Evolutionary conservation across 495 filamentous ascomycete genomes (phyloP), one percentile per base, ranked within the genome.

Genomic region (Neurospora africana): DNA sequence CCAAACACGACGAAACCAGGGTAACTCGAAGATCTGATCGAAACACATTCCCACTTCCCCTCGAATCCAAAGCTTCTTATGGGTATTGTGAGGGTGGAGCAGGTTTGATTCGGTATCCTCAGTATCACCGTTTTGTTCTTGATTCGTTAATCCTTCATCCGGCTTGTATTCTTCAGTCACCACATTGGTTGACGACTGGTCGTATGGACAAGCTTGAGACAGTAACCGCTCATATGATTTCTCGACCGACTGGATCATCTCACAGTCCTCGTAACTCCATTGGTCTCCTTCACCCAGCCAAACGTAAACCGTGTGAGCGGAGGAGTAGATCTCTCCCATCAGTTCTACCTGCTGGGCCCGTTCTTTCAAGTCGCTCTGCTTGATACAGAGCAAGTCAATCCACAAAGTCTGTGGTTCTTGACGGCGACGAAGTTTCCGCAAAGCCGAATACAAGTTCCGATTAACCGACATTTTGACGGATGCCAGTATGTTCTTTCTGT

Each of bases 261-360:
- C 4, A 10, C 44, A 53, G 44, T 53, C 44, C 10, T 53, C 21
- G 1, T 53, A 10, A 53, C 8, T 10, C 44, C 44, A 27, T 10
- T 13, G 21, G 8, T 5, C 21, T 10, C 67, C 27, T 53, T 89
- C 39, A 65, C 76, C 77, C 27, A 79, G 76, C 77, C 77, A 79
- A 15, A 75, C 73, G 33, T 73, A 58, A 13, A 78, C 74, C n/a
- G 38, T 41, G 4, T 70, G 39, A 15, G 78, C 78, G 0, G 36
- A 30, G 13, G 72, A 70, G 68, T 76, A 78, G 36, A 79, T 77
- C 39, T 68, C 61, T 3, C 75, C 73, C 78, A 80, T 80, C 36
- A 75, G 53, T 1, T 70, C 33, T 2, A 78, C 77, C 67, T 80
- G 78, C 15, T 58, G 71, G 21, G 72, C 73, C 30, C 74, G 43